Evolutionary conservation across 257 asterid genomes (phyloP), one percentile per base, ranked within the genome.

Genomic region (Vinca minor): DNA sequence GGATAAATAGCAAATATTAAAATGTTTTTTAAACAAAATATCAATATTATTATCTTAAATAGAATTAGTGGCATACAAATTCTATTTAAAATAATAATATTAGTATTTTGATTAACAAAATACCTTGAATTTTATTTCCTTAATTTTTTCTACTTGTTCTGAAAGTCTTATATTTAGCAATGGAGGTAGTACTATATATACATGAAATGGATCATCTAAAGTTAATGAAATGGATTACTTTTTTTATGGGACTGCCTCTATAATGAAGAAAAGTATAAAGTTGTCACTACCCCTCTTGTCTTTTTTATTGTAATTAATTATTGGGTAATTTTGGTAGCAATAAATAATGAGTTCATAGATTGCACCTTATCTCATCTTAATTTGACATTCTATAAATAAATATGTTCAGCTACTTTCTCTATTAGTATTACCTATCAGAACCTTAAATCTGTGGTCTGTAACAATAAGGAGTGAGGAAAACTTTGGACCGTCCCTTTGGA

Each of bases 361-460:
- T 45, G 50, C 60, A 64, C 42, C 60, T 49, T 50, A 49, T 45
- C 60, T 17, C 41, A 23, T 38, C 60, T 49, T 36, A 31, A n/a
- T n/a, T n/a, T n/a, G n/a, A 26, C 54, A 35, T 34, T 59, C 23
- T 26, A 23, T 21, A 9, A 63, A 49, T 28, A 17, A 48, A 59
- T 59, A 48, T 14, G 36, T 67, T 57, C 46, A 64, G 50, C 69
- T 35, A 64, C 69, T 62, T 62, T 45, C 31, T 45, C 29, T 1
- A 0, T 11, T n/a, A n/a, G n/a, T n/a, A n/a, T n/a, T n/a, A 28
- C 31, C 29, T 29, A 10, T 62, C 23, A 39, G 36, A 39, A 15
- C 35, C 36, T 12, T 21, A 10, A n/a, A 64, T 3, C 41, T 64
- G 68, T 64, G 68, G 59, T 15, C 21, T 32, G 35, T 64, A 54